A percentile compares a stretch with the other conserved stretches of the same genome.
These are phyloP conservation scores for Piloderma croceum DNA, from an alignment of 768 basidiomycete species.

Conservation along the genomic window DNA sequence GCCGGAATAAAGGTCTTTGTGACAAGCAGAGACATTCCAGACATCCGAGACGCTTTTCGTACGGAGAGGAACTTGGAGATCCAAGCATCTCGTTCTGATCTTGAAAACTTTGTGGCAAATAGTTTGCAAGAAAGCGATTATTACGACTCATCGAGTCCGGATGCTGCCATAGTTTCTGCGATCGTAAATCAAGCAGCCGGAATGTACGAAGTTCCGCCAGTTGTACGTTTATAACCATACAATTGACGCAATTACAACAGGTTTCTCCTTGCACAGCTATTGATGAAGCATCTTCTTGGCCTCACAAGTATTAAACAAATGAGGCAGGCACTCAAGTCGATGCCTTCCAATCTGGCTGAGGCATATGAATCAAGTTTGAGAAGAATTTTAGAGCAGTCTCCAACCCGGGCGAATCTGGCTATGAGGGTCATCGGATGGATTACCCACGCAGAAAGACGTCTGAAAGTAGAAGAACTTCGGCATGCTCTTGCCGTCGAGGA, in stretches of 20 bases:
- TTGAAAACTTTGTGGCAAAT: conserved; percentile 7
- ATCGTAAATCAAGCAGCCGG: conserved; percentile 8
- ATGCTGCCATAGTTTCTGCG: conserved; percentile 2
- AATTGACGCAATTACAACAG: conserved; percentile 2
- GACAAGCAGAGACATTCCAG: conserved; percentile 9
- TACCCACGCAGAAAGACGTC: conserved; percentile 6
- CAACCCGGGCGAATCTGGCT: conserved; percentile 4
- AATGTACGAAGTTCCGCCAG: too few species aligned
- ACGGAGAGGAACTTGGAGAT: conserved; percentile 5
- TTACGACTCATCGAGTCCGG: background rate
- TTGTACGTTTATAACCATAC: background rate
- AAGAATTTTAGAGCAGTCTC: conserved; percentile 6
- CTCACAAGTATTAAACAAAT: conserved; percentile 8
- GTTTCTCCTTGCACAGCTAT: conserved; percentile 10
- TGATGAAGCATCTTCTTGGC: conserved; percentile 7
- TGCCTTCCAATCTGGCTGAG: conserved; percentile 7
- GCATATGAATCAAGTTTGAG: conserved; percentile 9
- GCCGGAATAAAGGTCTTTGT: conserved; percentile 6
- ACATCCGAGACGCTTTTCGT: conserved; percentile 6
- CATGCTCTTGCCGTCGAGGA: conserved; percentile 11
- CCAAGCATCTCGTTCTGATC: conserved; percentile 6
- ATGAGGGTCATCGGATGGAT: conserved; percentile 8
- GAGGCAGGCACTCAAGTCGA: conserved; percentile 2
- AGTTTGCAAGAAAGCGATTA: conserved; percentile 8
- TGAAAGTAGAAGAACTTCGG: conserved; percentile 6